Base-by-base conservation (phyloP, 306 rosid species). In the Quillaja saponaria region DNA sequence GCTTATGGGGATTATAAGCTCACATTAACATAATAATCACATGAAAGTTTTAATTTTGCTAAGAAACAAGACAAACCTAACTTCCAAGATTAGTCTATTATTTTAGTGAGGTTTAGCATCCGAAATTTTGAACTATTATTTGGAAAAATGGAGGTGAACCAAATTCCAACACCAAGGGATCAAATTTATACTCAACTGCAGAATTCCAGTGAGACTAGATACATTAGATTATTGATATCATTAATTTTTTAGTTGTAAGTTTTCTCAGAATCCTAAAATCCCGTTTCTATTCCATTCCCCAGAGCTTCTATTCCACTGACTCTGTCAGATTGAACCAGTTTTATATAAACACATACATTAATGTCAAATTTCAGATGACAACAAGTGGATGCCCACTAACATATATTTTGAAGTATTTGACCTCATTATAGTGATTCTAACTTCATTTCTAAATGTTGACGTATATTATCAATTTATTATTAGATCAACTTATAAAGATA, bases 241-340 rank as follows among this genome's bases (percentile, higher is more conserved):
- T n/a, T n/a, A n/a, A n/a, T n/a, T n/a, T n/a, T n/a, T n/a, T n/a
- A n/a, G n/a, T n/a, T 33, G 33, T 49, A 58, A 72, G 78, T 49
- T 67, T n/a, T 86, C 95, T 89, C 72, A 79, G 74, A 83, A 84
- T 87, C 80, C 80, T 72, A 80, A 85, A 87, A 85, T 89, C 90
- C 97, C 57, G 99, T 82, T 94, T 94, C 99, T 87, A 94, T 94
- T 94, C 99, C 97, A 87, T 94, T 94, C 95, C 72, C 95, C 96
- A 87, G 72, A 87, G 91, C 80, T 94, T 94, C 99, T 94, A 94
- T 89, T 94, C 99, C 86, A 87, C 95, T 86, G 94, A 66, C 66
- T 73, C 72, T 83, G 88, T 73, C 97, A 84, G 96, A 65, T 52
- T 61, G 40, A 71, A 74, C 14, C 63, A 58, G 65, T 75, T 67